A percentile compares a stretch with the other conserved stretches of the same genome.
These are phyloP conservation scores for Rosellinia necatrix DNA, from an alignment of 2,329 filamentous ascomycete genomes.

Conservation along the genomic window DNA sequence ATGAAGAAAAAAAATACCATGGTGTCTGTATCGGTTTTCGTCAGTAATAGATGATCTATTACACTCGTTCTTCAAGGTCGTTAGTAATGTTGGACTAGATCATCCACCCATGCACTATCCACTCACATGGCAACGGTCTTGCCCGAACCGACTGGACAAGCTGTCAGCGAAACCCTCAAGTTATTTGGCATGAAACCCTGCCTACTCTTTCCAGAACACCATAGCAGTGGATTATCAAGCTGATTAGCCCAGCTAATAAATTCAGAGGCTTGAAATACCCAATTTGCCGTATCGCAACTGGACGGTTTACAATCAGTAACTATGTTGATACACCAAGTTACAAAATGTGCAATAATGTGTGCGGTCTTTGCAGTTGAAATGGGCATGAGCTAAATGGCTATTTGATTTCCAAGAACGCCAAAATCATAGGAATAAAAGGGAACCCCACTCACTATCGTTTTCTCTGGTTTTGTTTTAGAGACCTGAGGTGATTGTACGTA, in stretches of 20 bases:
- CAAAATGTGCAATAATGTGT: too few relatives aligned
- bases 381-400: too few relatives aligned
- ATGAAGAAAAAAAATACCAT: slow-evolving; percentile 36
- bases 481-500: slow-evolving; percentile 31
- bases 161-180: too few relatives aligned
- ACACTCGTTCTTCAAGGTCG: slow-evolving; percentile 24
- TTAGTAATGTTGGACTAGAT: not conserved
- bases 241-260: slow-evolving; percentile 9
- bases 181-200: too few relatives aligned
- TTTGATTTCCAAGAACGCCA: too few relatives aligned
- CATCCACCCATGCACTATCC: not conserved
- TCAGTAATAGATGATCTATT: slow-evolving; percentile 28
- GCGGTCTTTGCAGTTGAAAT: too few relatives aligned
- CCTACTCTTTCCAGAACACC: slow-evolving; percentile 20
- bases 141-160: not conserved
- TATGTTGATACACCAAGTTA: too few relatives aligned
- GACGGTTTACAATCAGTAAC: too few relatives aligned
- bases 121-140: not conserved
- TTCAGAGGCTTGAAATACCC: slow-evolving; percentile 28
- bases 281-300: slow-evolving; percentile 33
- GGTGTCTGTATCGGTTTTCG: slow-evolving; percentile 2
- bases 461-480: slow-evolving; percentile 36
- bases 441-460: too few relatives aligned
- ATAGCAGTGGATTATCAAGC: not conserved
- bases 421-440: too few relatives aligned